These are phyloP conservation scores for Tuber calosporum DNA, from an alignment of 495 filamentous ascomycete species.

Conservation along the genomic window DNA sequence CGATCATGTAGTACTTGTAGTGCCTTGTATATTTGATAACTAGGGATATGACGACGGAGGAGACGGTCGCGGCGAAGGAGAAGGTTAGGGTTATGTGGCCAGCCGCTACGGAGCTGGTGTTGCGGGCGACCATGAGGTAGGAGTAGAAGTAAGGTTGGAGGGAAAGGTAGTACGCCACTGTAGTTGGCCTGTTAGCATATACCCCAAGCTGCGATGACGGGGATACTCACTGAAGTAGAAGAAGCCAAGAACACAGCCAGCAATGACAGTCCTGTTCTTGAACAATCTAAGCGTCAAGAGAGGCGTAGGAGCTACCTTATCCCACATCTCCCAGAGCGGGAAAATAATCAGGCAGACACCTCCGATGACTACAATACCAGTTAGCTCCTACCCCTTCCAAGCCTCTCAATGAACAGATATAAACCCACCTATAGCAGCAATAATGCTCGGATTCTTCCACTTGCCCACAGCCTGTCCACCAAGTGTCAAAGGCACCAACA, in stretches of 20 bases:
- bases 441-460: slow-evolving; percentile 54
- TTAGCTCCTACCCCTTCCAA: too few species aligned
- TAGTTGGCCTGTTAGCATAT: slow-evolving; percentile 23
- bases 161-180: slow-evolving; percentile 58
- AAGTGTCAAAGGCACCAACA: slow-evolving; percentile 57
- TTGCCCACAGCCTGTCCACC: slow-evolving; percentile 48
- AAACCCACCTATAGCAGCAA: slow-evolving; percentile 42
- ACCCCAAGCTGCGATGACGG: slow-evolving; percentile 34
- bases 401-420: background rate
- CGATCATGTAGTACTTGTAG: slow-evolving; percentile 55
- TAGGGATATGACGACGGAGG: slow-evolving; percentile 55
- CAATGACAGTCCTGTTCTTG: slow-evolving; percentile 55
- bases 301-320: slow-evolving; percentile 51
- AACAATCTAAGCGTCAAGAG: slow-evolving; percentile 57
- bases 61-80: slow-evolving; percentile 61
- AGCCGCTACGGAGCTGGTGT: slow-evolving; percentile 54
- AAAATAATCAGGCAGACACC: slow-evolving; percentile 52
- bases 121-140: slow-evolving; percentile 65
- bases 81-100: slow-evolving; percentile 57
- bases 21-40: slow-evolving; percentile 56
- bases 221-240: slow-evolving; percentile 52
- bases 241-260: slow-evolving; percentile 53
- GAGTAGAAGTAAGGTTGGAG: slow-evolving; percentile 62
- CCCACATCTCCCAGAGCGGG: slow-evolving; percentile 56
- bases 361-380: slow-evolving; percentile 47